A percentile compares a stretch with the other conserved stretches of the same genome.
Conservation (phyloP, 106 monocot species). For the Dendrobium chrysotoxum region DNA sequence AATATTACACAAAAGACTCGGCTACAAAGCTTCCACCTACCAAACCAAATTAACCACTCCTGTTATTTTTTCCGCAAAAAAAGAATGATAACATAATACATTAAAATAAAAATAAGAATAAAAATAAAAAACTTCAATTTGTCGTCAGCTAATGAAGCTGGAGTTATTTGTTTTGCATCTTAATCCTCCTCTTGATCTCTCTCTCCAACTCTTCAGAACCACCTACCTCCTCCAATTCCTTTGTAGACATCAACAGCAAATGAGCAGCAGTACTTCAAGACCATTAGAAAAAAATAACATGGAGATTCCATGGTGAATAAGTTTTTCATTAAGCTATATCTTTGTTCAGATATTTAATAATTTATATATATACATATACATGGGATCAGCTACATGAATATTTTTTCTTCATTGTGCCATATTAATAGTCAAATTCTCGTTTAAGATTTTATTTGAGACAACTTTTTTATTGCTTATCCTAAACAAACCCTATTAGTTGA, state of each 20-base stretch:
- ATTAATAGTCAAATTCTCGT: too few relatives aligned
- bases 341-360: too few relatives aligned
- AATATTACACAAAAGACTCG: not conserved
- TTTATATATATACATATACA: too few relatives aligned
- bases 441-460: too few relatives aligned
- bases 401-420: too few relatives aligned
- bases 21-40: not conserved
- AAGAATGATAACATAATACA: not conserved
- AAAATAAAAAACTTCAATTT: not conserved
- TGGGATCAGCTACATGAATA: too few relatives aligned
- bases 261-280: not conserved
- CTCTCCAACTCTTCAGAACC: constrained; percentile 75
- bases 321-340: too few relatives aligned
- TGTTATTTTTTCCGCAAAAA: not conserved
- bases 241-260: not conserved
- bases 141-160: not conserved
- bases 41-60: not conserved
- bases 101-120: not conserved
- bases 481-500: too few relatives aligned
- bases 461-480: too few relatives aligned
- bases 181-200: constrained; percentile 51
- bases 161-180: constrained; percentile 7
- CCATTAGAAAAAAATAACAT: not conserved
- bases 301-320: too few relatives aligned
- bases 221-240: constrained; percentile 91